These are phyloP conservation scores for Botrytis paeoniae DNA, from an alignment of 2,329 filamentous ascomycete species.

Conservation along the genomic window DNA sequence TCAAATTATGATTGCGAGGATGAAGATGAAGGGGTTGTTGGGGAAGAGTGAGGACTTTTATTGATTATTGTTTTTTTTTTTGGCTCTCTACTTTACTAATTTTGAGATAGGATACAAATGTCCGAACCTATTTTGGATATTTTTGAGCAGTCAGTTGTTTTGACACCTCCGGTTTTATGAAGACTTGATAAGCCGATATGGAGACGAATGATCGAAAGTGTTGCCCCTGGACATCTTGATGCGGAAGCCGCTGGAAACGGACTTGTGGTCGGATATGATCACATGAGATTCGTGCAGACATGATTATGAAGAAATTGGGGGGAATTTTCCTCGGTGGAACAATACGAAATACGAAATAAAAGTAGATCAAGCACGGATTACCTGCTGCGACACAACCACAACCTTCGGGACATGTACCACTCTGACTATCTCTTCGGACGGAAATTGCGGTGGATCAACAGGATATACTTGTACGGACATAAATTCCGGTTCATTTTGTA, in stretches of 20 bases:
- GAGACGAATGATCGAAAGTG: not conserved
- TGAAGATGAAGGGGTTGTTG: not conserved
- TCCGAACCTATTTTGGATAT: not conserved
- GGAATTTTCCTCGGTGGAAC: too few species aligned
- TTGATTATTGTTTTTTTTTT: too few species aligned
- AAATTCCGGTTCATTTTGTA: not conserved
- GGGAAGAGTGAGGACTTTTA: not conserved
- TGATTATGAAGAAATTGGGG: not conserved
- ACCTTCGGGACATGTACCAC: too few species aligned
- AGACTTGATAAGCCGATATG: not conserved
- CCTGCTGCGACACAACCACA: too few species aligned
- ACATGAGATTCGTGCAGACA: not conserved
- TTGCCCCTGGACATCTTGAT: not conserved
- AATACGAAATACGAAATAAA: too few species aligned
- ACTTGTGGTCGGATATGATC: not conserved
- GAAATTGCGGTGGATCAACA: too few species aligned
- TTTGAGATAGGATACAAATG: not conserved
- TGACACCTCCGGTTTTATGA: not conserved
- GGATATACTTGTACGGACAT: not conserved
- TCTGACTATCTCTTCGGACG: too few species aligned
- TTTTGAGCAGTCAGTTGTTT: not conserved
- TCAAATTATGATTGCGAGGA: not conserved
- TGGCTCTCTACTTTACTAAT: not conserved
- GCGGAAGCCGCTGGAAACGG: not conserved
- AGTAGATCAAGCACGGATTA: too few species aligned